These are phyloP conservation scores for Aspergillus transmontanensis DNA, from an alignment of 2,329 filamentous ascomycete species.

Conservation along the genomic window DNA sequence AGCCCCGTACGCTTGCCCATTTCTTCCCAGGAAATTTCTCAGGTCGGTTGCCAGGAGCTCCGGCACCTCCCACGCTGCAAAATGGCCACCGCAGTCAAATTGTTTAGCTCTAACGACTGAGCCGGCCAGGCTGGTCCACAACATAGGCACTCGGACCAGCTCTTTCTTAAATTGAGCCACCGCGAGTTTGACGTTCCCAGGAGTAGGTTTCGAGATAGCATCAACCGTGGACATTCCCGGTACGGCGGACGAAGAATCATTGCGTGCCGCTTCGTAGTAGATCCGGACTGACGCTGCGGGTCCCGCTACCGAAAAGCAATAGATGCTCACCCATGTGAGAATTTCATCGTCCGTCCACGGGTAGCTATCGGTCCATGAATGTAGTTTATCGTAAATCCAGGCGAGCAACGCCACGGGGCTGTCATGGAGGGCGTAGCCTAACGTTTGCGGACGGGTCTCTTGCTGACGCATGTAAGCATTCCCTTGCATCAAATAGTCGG, in stretches of 20 bases:
- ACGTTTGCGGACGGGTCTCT: conserved; percentile 70
- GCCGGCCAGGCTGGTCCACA: conserved; percentile 55
- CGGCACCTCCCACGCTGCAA: conserved; percentile 56
- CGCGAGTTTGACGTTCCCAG: conserved; percentile 52
- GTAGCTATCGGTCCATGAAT: conserved; percentile 74
- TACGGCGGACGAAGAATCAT: background rate
- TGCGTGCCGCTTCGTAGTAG: conserved; percentile 67
- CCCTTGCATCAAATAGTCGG: conserved; percentile 27
- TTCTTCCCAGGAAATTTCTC: conserved; percentile 51
- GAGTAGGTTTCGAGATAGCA: conserved; percentile 45
- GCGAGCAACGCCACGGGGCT: conserved; percentile 70
- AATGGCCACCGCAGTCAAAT: conserved; percentile 54
- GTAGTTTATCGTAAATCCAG: conserved; percentile 81
- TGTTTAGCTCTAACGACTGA: conserved; percentile 53
- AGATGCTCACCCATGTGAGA: conserved; percentile 73
- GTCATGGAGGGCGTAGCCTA: conserved; percentile 70
- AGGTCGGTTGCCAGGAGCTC: conserved; percentile 50
- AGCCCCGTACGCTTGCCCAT: conserved; percentile 38
- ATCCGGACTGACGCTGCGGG: conserved; percentile 69
- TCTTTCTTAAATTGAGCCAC: conserved; percentile 56
- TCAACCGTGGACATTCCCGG: conserved; percentile 21
- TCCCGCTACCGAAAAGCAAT: conserved; percentile 70
- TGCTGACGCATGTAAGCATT: conserved; percentile 61
- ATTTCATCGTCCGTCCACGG: conserved; percentile 76
- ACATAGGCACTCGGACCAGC: conserved; percentile 51